phyloP scores from a whole-genome alignment of 2,329 filamentous ascomycete species.

The Hortaea werneckii region DNA sequence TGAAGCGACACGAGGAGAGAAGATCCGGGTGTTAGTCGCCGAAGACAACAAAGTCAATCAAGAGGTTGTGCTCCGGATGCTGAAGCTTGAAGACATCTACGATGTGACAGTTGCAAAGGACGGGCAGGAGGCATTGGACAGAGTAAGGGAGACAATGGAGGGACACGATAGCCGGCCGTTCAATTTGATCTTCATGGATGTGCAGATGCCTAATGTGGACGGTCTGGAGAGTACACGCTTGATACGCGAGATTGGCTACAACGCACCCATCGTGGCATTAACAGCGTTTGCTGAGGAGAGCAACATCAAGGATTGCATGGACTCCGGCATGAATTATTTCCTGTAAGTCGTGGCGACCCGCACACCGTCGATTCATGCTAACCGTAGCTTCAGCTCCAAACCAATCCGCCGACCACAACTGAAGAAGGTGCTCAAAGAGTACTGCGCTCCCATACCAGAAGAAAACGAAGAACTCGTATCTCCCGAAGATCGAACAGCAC shows the following conservation, averaged over 20 bases:
- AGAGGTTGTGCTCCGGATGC: slow-evolving; percentile 51
- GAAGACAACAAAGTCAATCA: slow-evolving; percentile 63
- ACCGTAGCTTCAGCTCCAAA: slow-evolving; percentile 31
- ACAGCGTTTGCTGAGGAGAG: slow-evolving; percentile 86
- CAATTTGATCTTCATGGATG: slow-evolving; percentile 91
- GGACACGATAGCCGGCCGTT: slow-evolving; percentile 50
- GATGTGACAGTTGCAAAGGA: slow-evolving; percentile 68
- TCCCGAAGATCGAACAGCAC: not conserved
- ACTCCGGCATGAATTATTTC: slow-evolving; percentile 88
- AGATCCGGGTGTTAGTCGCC: slow-evolving; percentile 73
- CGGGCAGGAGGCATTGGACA: slow-evolving; percentile 66
- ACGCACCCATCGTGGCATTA: slow-evolving; percentile 77
- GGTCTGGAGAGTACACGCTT: slow-evolving; percentile 76
- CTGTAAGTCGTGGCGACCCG: too few relatives aligned
- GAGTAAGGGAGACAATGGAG: slow-evolving; percentile 3
- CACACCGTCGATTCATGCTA: too few relatives aligned
- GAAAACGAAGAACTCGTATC: slow-evolving; percentile 37
- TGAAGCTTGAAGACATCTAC: slow-evolving; percentile 69
- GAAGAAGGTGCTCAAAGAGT: slow-evolving; percentile 72
- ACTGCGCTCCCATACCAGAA: slow-evolving; percentile 72
- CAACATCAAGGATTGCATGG: slow-evolving; percentile 56
- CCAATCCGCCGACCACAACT: slow-evolving; percentile 72
- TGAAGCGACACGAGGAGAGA: slow-evolving; percentile 46
- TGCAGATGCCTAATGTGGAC: slow-evolving; percentile 86
- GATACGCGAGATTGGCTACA: slow-evolving; percentile 79